Conservation (phyloP, 139 green algal genomes). For the Picochlorum sp. region DNA sequence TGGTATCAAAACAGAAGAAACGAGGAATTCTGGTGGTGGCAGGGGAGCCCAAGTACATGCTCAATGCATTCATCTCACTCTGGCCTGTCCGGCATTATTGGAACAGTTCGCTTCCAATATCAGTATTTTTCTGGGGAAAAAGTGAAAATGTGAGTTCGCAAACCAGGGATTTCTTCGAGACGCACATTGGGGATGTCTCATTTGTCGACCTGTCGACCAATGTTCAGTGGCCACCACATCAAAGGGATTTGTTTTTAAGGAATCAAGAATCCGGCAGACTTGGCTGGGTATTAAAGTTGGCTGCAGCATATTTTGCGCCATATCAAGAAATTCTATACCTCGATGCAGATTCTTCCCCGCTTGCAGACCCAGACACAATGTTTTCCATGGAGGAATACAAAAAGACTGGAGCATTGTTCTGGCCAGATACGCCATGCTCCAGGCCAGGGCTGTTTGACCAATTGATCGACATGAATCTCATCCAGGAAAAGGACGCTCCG, state of each 20-base stretch:
- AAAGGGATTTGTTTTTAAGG: background rate
- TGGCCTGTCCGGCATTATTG: background rate
- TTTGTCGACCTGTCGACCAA: background rate
- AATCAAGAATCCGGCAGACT: background rate
- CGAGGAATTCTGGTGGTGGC: background rate
- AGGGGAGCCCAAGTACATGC: background rate
- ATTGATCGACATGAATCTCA: background rate
- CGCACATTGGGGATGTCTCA: background rate
- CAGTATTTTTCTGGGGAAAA: background rate
- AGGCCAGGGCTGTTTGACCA: background rate
- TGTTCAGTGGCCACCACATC: background rate
- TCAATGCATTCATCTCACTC: slow-evolving; percentile 1
- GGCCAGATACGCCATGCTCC: slow-evolving; percentile 1
- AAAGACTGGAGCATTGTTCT: background rate
- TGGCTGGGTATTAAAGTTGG: background rate
- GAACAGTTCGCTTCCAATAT: background rate
- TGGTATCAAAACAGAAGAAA: background rate
- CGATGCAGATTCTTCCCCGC: background rate
- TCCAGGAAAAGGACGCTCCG: background rate
- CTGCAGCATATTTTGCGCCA: background rate
- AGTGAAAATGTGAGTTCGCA: background rate
- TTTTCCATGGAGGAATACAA: slow-evolving; percentile 1
- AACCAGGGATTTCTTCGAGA: background rate
- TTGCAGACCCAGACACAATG: background rate
- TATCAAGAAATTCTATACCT: slow-evolving; percentile 5